Base-by-base conservation (phyloP, 1,139 yeast species). In the Sugiyamaella paludigena region DNA sequence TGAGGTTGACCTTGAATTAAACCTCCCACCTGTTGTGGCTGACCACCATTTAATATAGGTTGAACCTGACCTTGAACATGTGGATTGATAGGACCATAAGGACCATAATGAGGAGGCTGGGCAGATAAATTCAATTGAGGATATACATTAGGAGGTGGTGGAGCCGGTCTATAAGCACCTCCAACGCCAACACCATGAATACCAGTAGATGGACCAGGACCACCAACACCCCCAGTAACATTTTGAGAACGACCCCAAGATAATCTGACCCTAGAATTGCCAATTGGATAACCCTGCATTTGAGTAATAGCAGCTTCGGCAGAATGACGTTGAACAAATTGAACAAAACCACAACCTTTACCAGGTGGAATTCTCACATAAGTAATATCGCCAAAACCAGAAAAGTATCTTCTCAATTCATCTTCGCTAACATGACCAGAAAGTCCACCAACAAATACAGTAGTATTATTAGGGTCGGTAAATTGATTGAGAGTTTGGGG, bases 401-500 rank as follows among this genome's bases (percentile, higher is more conserved):
- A 82, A 70, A 89, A 89, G 45, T 84, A 75, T 4, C 86, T 74
- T 56, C 83, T 78, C 44, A 91, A 71, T 35, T 89, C 87, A 45
- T 82, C 84, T 62, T 88, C 97, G 12, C 81, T 75, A 27, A 87
- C 89, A 45, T 83, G 81, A 16, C 83, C 74, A 7, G 92, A 82
- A 42, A 89, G 71, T 0, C 97, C 97, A 26, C 97, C 97, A 19
- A 89, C 92, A 66, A 89, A 89, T n/a, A 89, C 96, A 0, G 97
- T 89, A 10, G 96, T 87, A 65, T 88, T 89, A 63, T 78, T 82
- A 15, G 91, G 89, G 62, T 88, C 95, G 36, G 84, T 75, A 62
- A 72, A 84, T 57, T 79, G 81, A 57, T 70, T 76, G 57, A 77
- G 59, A 16, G 72, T 67, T 58, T 70, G 75, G 13, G 51, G 40